These are phyloP conservation scores for Purpureocillium lavendulum DNA, from an alignment of 2,329 filamentous ascomycete species.

Conservation along the genomic window DNA sequence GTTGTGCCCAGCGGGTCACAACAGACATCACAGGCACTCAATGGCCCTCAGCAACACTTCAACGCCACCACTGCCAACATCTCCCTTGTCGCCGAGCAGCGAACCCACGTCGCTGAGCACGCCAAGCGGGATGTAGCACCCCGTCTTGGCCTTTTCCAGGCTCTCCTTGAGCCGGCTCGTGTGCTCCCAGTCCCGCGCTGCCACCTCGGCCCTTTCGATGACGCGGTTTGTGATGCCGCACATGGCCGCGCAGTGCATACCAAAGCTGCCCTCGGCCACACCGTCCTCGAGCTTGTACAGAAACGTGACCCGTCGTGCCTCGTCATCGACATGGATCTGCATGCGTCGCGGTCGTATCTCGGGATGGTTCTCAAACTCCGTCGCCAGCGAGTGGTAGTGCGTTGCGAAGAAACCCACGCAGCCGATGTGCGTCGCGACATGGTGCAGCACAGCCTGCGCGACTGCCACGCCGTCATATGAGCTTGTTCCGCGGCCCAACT, in stretches of 20 bases:
- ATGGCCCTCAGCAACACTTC: constrained; percentile 54
- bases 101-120: constrained; percentile 81
- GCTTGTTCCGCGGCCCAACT: constrained; percentile 87
- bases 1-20: not conserved
- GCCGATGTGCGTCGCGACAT: constrained; percentile 86
- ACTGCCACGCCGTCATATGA: constrained; percentile 96
- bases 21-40: constrained; percentile 37
- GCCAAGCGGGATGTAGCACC: constrained; percentile 76
- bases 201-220: constrained; percentile 78
- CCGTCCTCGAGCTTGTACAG: constrained; percentile 89
- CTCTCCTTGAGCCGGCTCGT: constrained; percentile 85
- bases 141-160: constrained; percentile 69
- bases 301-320: constrained; percentile 82
- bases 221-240: constrained; percentile 82
- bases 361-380: constrained; percentile 83
- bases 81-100: constrained; percentile 54
- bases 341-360: constrained; percentile 83
- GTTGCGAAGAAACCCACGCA: constrained; percentile 96
- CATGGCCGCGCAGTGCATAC: constrained; percentile 99
- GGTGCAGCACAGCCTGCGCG: constrained; percentile 93
- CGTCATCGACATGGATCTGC: constrained; percentile 89
- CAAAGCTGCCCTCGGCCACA: constrained; percentile 92
- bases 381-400: constrained; percentile 89
- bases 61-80: constrained; percentile 42
- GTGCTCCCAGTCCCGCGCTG: constrained; percentile 90